These are phyloP conservation scores for Tricholoma sp. DNA, from an alignment of 768 basidiomycete genomes.

Conservation along the genomic window DNA sequence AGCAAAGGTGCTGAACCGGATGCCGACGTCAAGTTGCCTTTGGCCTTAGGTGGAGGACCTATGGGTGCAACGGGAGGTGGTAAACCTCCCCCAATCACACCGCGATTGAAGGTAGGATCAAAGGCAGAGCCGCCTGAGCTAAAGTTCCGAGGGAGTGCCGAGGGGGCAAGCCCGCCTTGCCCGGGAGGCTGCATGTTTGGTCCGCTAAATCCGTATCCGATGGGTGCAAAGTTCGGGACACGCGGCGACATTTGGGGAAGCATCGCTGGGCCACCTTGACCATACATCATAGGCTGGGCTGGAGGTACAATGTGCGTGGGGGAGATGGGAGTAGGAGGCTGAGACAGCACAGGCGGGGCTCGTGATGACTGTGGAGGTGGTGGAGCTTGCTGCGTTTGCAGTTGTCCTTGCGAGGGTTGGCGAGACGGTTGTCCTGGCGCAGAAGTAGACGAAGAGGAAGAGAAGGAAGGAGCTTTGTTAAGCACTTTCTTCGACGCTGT, in stretches of 20 bases:
- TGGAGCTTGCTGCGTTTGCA: conserved; percentile 24
- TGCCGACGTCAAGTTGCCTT: conserved; percentile 28
- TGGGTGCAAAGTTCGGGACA: conserved; percentile 41
- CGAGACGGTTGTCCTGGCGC: conserved; percentile 26
- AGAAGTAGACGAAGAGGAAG: conserved; percentile 20
- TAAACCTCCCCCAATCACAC: conserved; percentile 19
- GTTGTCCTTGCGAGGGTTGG: conserved; percentile 13
- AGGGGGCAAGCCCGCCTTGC: conserved; percentile 41
- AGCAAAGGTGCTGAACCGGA: conserved; percentile 30
- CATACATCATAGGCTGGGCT: conserved; percentile 42
- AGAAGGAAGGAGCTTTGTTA: conserved; percentile 38
- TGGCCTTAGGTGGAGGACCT: conserved; percentile 48
- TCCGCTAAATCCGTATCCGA: conserved; percentile 50
- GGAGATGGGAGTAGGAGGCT: conserved; percentile 46
- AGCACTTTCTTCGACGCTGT: conserved; percentile 56
- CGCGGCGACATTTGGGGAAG: conserved; percentile 54
- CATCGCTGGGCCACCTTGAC: conserved; percentile 32
- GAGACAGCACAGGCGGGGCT: conserved; percentile 34
- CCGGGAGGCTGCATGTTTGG: conserved; percentile 34
- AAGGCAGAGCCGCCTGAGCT: conserved; percentile 44
- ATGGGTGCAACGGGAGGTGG: conserved; percentile 41
- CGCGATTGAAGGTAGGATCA: conserved; percentile 46
- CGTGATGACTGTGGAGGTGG: conserved; percentile 21
- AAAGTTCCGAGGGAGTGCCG: conserved; percentile 51
- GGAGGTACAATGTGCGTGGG: conserved; percentile 40